Percentiles rank a stretch among this genome's conserved stretches.
Conservation (phyloP, 495 filamentous ascomycete genomes). For the Penicillium antarcticum region DNA sequence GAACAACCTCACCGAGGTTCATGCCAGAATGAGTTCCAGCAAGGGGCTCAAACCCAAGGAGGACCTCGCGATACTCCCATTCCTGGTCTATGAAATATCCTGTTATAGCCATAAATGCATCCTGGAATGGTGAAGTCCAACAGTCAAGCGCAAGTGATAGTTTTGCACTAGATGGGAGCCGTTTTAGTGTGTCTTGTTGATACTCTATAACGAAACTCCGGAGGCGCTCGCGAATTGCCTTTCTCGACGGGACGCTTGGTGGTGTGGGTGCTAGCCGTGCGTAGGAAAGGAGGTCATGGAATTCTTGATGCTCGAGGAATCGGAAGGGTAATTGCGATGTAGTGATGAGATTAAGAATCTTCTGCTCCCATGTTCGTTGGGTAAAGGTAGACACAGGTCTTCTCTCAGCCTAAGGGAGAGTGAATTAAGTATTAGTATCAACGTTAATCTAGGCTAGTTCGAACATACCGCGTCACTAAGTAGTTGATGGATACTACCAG, state of each 20-base stretch:
- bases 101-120: constrained; percentile 17
- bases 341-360: background rate
- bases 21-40: constrained; percentile 1
- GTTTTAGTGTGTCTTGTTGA: constrained; percentile 2
- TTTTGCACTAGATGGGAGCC: constrained; percentile 1
- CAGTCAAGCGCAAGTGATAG: constrained; percentile 12
- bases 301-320: background rate
- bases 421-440: background rate
- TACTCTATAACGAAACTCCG: background rate
- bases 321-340: background rate
- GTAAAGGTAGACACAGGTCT: background rate
- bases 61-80: constrained; percentile 10
- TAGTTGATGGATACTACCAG: background rate
- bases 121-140: constrained; percentile 13
- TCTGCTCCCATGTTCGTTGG: background rate
- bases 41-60: constrained; percentile 14
- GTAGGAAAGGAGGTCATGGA: background rate
- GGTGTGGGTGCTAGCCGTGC: background rate
- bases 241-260: background rate
- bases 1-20: constrained; percentile 6
- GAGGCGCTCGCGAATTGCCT: background rate
- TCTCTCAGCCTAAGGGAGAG: background rate
- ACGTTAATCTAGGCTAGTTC: background rate
- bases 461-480: background rate
- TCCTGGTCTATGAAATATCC: constrained; percentile 12